phyloP scores from a whole-genome alignment of 2,329 filamentous ascomycete genomes.

The Fusarium sp. region DNA sequence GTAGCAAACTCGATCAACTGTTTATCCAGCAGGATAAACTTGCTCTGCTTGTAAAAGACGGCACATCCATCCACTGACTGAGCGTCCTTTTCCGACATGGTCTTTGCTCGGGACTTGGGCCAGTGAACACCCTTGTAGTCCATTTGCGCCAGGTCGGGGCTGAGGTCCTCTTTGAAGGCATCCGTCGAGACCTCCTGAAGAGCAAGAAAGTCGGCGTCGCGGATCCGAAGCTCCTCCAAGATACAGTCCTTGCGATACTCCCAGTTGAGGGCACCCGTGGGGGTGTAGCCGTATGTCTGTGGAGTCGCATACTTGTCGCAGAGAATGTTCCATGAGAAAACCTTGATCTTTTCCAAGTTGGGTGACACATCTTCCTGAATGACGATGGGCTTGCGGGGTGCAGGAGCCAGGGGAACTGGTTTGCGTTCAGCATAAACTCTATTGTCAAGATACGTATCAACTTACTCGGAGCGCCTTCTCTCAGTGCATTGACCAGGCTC shows the following conservation, averaged over 20 bases:
- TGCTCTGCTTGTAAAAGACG: slow-evolving; percentile 95
- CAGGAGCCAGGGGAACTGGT: slow-evolving; percentile 81
- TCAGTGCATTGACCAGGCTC: slow-evolving; percentile 83
- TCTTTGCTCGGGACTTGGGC: slow-evolving; percentile 89
- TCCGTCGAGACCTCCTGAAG: slow-evolving; percentile 94
- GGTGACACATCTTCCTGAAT: slow-evolving; percentile 75
- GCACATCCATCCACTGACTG: slow-evolving; percentile 95
- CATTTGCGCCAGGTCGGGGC: slow-evolving; percentile 83
- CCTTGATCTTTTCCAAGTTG: slow-evolving; percentile 78
- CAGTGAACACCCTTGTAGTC: slow-evolving; percentile 96
- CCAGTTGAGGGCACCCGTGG: slow-evolving; percentile 85
- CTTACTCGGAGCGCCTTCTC: slow-evolving; percentile 87
- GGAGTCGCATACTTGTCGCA: slow-evolving; percentile 93
- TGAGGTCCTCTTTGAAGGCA: slow-evolving; percentile 91
- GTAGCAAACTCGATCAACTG: slow-evolving; percentile 92
- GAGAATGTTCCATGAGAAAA: slow-evolving; percentile 94
- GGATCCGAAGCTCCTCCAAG: slow-evolving; percentile 81
- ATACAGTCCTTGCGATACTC: slow-evolving; percentile 87
- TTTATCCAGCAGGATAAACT: slow-evolving; percentile 94
- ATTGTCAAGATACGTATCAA: slow-evolving; percentile 22
- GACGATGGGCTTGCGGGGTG: slow-evolving; percentile 81
- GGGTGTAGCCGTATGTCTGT: slow-evolving; percentile 89
- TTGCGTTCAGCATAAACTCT: slow-evolving; percentile 36
- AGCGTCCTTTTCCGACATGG: slow-evolving; percentile 90
- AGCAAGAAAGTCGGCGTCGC: slow-evolving; percentile 90